Conservation (phyloP, 495 filamentous ascomycete genomes). For the Friedmanniomyces endolithicus region DNA sequence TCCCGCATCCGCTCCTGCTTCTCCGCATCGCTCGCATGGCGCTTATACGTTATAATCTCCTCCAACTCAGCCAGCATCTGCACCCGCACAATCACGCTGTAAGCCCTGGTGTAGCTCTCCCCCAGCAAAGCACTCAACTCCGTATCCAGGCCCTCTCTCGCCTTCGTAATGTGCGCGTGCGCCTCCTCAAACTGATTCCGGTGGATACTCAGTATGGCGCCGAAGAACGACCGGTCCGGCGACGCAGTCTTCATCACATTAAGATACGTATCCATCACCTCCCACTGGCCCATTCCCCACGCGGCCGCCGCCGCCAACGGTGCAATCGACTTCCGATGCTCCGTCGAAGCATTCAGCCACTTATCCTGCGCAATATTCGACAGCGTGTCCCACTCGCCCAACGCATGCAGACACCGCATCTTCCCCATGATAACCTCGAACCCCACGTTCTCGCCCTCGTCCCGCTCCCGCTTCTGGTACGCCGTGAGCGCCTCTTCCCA, state of each 20-base stretch:
- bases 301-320: slow-evolving; percentile 88
- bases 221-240: slow-evolving; percentile 93
- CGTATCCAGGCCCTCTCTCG: slow-evolving; percentile 83
- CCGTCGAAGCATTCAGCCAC: slow-evolving; percentile 73
- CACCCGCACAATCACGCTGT: slow-evolving; percentile 87
- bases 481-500: slow-evolving; percentile 97
- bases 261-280: slow-evolving; percentile 93
- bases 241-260: slow-evolving; percentile 85
- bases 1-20: slow-evolving; percentile 81
- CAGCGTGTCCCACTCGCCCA: slow-evolving; percentile 92
- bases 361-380: slow-evolving; percentile 81
- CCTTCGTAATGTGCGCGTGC: slow-evolving; percentile 70
- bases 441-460: slow-evolving; percentile 54
- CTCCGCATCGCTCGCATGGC: slow-evolving; percentile 58
- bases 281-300: slow-evolving; percentile 96
- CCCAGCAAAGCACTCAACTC: slow-evolving; percentile 89
- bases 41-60: slow-evolving; percentile 96
- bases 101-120: slow-evolving; percentile 93
- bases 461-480: slow-evolving; percentile 65
- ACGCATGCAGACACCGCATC: slow-evolving; percentile 94
- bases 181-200: slow-evolving; percentile 90
- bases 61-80: slow-evolving; percentile 98
- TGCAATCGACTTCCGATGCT: slow-evolving; percentile 77
- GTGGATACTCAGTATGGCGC: slow-evolving; percentile 83
- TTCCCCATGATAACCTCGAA: slow-evolving; percentile 97